These are phyloP conservation scores for Primulina huaijiensis DNA, from an alignment of 257 asterid species.

Conservation along the genomic window DNA sequence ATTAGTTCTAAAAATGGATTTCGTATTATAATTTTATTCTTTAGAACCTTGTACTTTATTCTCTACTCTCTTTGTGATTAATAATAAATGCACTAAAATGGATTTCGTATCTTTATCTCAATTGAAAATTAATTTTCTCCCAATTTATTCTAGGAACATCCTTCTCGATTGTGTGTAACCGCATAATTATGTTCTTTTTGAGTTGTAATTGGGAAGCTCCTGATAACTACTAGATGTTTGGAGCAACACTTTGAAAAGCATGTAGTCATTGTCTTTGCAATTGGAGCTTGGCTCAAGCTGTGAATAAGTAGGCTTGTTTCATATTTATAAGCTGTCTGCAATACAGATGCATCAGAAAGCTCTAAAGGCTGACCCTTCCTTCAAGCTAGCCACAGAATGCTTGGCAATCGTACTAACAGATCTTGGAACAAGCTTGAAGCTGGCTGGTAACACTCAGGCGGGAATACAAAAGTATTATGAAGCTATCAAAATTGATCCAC, in stretches of 20 bases:
- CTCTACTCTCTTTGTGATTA: not conserved
- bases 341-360: slow-evolving; percentile 97
- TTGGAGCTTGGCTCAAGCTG: slow-evolving; percentile 9
- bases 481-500: slow-evolving; percentile 84
- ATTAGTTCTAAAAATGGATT: no score
- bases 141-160: not conserved
- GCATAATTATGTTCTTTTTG: not conserved
- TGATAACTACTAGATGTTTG: slow-evolving; percentile 10
- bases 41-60: no score
- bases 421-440: slow-evolving; percentile 96
- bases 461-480: slow-evolving; percentile 95
- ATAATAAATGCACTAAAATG: not conserved
- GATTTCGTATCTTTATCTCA: not conserved
- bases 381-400: slow-evolving; percentile 92
- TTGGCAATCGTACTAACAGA: slow-evolving; percentile 92
- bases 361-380: slow-evolving; percentile 68
- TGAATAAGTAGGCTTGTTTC: slow-evolving; percentile 18
- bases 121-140: not conserved
- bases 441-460: slow-evolving; percentile 94
- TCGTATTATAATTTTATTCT: no score
- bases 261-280: slow-evolving; percentile 12
- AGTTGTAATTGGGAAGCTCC: slow-evolving; percentile 18
- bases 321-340: slow-evolving; percentile 17
- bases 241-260: slow-evolving; percentile 6
- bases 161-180: not conserved